A percentile compares a stretch with the other conserved stretches of the same genome.
Conservation (phyloP, 1,139 yeast genomes). For the Diutina sp. region DNA sequence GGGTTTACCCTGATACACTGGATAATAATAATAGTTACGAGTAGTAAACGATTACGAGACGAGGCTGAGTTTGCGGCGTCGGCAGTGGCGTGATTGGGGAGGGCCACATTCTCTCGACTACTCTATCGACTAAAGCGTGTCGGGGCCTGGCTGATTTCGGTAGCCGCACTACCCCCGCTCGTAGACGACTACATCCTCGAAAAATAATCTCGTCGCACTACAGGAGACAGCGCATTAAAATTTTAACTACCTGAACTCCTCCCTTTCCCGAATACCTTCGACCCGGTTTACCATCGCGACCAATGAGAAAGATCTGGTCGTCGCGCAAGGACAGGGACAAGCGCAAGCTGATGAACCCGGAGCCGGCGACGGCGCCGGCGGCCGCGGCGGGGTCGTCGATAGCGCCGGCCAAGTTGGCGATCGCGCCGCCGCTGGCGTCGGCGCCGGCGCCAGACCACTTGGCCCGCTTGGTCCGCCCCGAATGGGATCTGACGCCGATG, state of each 20-base stretch:
- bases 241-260: background rate
- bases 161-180: background rate
- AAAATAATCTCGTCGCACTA: background rate
- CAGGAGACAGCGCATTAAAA: background rate
- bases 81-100: too few species aligned
- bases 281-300: background rate
- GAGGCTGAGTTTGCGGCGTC: too few species aligned
- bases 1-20: too few species aligned
- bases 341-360: slow-evolving; percentile 8
- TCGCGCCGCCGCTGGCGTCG: background rate
- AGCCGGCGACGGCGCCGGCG: background rate
- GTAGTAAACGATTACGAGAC: too few species aligned
- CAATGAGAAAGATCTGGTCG: slow-evolving; percentile 20
- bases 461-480: slow-evolving; percentile 14
- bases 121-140: background rate
- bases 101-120: background rate
- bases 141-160: background rate
- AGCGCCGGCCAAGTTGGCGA: background rate
- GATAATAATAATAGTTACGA: too few species aligned
- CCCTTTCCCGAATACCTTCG: background rate
- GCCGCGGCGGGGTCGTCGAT: background rate
- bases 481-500: slow-evolving; percentile 20
- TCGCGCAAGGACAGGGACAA: slow-evolving; percentile 18
- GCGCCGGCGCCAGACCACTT: background rate
- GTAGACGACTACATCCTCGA: background rate